Conservation (phyloP, 768 basidiomycete species). For the Mycena filopes region DNA sequence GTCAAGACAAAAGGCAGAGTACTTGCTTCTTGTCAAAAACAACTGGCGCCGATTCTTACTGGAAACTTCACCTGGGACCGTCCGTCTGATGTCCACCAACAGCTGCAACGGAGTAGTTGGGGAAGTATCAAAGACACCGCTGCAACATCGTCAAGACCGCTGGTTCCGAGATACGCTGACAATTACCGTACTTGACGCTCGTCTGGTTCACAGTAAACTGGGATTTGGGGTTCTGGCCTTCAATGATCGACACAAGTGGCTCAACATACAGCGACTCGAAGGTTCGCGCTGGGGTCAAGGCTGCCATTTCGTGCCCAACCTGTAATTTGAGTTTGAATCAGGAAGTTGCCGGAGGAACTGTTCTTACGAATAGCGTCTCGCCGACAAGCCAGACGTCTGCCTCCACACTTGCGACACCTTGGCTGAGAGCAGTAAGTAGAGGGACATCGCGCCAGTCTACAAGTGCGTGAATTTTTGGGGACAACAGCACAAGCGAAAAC, state of each 20-base stretch:
- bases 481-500: no score
- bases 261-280: constrained; percentile 60
- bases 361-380: constrained; percentile 54
- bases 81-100: constrained; percentile 64
- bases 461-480: no score
- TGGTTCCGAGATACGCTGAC: background rate
- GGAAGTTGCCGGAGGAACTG: background rate
- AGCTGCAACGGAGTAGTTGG: constrained; percentile 54
- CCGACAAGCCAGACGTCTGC: constrained; percentile 63
- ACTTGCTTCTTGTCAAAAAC: constrained; percentile 2
- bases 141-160: constrained; percentile 31
- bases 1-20: constrained; percentile 56
- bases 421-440: constrained; percentile 57
- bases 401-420: constrained; percentile 62
- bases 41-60: constrained; percentile 17
- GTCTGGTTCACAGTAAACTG: constrained; percentile 54
- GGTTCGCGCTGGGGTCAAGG: constrained; percentile 54
- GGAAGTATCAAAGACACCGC: constrained; percentile 63
- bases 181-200: constrained; percentile 48
- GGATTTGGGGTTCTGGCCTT: constrained; percentile 52
- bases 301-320: constrained; percentile 59
- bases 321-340: constrained; percentile 32
- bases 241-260: constrained; percentile 54
- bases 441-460: constrained; percentile 66
- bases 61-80: constrained; percentile 48